phyloP scores from a whole-genome alignment of 768 basidiomycete genomes.

The Holtermannia corniformis region DNA sequence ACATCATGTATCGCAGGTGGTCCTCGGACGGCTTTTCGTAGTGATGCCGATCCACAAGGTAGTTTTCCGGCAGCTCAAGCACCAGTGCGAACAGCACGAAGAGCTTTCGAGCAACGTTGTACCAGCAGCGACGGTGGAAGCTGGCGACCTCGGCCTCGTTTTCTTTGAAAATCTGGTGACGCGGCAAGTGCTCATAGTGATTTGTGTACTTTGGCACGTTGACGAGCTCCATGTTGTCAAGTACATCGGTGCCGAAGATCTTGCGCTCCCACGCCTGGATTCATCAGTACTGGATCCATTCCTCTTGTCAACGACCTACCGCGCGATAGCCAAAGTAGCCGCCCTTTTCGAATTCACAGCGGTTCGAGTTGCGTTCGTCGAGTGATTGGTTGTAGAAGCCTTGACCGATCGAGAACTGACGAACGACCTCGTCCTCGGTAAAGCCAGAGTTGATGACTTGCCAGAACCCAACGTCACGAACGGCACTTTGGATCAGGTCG shows the following conservation, averaged over 20 bases:
- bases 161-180: conserved; percentile 26
- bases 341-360: conserved; percentile 41
- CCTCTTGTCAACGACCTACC: conserved; percentile 15
- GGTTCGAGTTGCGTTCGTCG: conserved; percentile 40
- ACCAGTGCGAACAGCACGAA: conserved; percentile 36
- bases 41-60: conserved; percentile 24
- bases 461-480: conserved; percentile 19
- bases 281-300: no score
- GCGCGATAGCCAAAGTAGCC: conserved; percentile 43
- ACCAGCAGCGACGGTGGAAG: conserved; percentile 39
- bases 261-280: conserved; percentile 24
- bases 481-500: conserved; percentile 15
- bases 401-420: conserved; percentile 43
- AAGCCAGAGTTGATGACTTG: conserved; percentile 44
- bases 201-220: conserved; percentile 43
- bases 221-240: conserved; percentile 44
- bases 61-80: conserved; percentile 26
- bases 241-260: conserved; percentile 41
- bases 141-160: conserved; percentile 36
- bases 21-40: conserved; percentile 39
- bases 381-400: conserved; percentile 42
- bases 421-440: conserved; percentile 41
- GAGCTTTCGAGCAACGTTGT: conserved; percentile 36
- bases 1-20: conserved; percentile 53
- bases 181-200: conserved; percentile 21